phyloP scores from a whole-genome alignment of 139 green algal species.

The Picochlorum sp. region DNA sequence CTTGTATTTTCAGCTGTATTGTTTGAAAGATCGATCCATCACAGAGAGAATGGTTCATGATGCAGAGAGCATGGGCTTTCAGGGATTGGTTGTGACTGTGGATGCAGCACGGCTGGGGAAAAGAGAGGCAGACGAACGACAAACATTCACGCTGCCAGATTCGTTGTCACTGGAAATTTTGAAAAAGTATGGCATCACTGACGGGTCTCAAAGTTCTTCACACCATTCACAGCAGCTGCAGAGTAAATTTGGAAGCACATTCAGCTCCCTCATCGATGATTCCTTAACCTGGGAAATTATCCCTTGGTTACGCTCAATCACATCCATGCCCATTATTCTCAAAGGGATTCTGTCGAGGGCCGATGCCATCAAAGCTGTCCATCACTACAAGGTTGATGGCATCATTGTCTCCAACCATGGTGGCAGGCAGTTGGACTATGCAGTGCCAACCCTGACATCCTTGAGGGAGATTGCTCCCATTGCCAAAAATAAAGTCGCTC shows the following conservation, averaged over 20 bases:
- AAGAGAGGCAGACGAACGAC: slow-evolving; percentile 60
- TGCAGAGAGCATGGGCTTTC: slow-evolving; percentile 60
- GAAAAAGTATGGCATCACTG: slow-evolving; percentile 9
- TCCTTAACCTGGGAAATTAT: slow-evolving; percentile 67
- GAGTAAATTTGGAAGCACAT: slow-evolving; percentile 20
- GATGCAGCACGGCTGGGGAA: slow-evolving; percentile 69
- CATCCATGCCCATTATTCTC: slow-evolving; percentile 67
- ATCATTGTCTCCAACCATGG: slow-evolving; percentile 78
- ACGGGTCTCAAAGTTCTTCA: not conserved
- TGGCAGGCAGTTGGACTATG: slow-evolving; percentile 83
- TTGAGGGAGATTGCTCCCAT: slow-evolving; percentile 58
- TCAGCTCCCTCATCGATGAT: slow-evolving; percentile 37
- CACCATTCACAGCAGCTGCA: not conserved
- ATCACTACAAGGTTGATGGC: slow-evolving; percentile 62
- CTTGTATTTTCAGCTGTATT: slow-evolving; percentile 61
- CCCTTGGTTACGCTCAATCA: slow-evolving; percentile 62
- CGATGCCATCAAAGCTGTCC: slow-evolving; percentile 55
- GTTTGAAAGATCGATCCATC: slow-evolving; percentile 51
- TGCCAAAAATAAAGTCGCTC: slow-evolving; percentile 55
- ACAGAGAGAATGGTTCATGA: slow-evolving; percentile 47
- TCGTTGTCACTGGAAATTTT: slow-evolving; percentile 48
- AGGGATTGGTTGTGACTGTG: slow-evolving; percentile 79
- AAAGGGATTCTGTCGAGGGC: slow-evolving; percentile 75
- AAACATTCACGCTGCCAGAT: slow-evolving; percentile 49
- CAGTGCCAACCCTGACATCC: slow-evolving; percentile 60